Percentiles rank a stretch among this genome's conserved stretches.
These are phyloP conservation scores for Colletotrichum lentis DNA, from an alignment of 2,329 filamentous ascomycete genomes.

Conservation along the genomic window DNA sequence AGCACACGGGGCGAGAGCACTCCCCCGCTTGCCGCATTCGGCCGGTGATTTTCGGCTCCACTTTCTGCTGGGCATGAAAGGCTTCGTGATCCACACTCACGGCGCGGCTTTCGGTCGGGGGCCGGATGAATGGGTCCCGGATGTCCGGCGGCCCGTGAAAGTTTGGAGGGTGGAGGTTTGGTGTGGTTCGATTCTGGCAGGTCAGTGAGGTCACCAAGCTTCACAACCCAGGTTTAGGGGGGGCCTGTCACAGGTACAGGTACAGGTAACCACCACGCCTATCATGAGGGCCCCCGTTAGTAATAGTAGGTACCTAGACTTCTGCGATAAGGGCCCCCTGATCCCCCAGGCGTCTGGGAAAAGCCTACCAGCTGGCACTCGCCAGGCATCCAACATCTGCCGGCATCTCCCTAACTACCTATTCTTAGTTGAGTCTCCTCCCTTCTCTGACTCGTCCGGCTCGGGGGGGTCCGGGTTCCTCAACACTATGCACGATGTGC, in stretches of 20 bases:
- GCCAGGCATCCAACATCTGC: neutral
- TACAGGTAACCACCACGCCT: too few species aligned
- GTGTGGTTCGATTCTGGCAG: neutral
- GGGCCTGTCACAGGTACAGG: too few species aligned
- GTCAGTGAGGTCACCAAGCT: neutral
- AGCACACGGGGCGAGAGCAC: too few species aligned
- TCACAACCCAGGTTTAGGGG: neutral
- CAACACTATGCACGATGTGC: slow-evolving; percentile 1
- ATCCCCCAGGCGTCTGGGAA: neutral
- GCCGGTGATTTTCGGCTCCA: too few species aligned
- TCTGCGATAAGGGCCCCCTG: neutral
- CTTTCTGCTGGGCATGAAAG: neutral
- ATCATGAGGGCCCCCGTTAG: too few species aligned
- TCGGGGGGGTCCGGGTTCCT: neutral
- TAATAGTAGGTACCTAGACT: neutral
- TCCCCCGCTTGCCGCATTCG: neutral
- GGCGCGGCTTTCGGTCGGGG: neutral
- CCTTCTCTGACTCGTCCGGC: too few species aligned
- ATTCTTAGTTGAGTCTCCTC: too few species aligned
- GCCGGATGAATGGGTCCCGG: neutral
- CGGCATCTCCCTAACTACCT: too few species aligned
- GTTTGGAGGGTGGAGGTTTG: slow-evolving; percentile 5
- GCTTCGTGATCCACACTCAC: neutral
- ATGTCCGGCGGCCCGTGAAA: neutral
- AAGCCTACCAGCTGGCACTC: neutral